phyloP scores from a whole-genome alignment of 192 early-diverging fungal genomes.

The Geranomyces michiganensis region DNA sequence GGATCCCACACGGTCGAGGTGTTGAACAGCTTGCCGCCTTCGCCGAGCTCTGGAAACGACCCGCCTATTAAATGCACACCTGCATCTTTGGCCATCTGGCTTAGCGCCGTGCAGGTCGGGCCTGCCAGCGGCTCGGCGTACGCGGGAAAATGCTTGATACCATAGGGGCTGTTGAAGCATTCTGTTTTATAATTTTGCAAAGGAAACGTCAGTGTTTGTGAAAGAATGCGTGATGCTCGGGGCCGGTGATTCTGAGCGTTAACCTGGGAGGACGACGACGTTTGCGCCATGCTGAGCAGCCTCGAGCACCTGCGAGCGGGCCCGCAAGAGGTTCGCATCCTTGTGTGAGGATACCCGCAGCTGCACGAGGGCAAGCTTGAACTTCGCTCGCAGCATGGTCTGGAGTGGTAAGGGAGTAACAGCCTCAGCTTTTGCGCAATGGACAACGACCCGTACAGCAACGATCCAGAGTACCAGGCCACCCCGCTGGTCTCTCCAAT shows the following conservation, averaged over 20 bases:
- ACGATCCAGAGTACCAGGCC: slow-evolving; percentile 39
- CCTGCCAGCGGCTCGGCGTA: slow-evolving; percentile 87
- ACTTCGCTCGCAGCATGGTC: slow-evolving; percentile 9
- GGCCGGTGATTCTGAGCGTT: background rate
- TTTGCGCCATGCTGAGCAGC: slow-evolving; percentile 82
- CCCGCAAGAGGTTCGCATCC: slow-evolving; percentile 74
- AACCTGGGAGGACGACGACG: slow-evolving; percentile 89
- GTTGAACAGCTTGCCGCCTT: slow-evolving; percentile 66
- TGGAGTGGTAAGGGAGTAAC: too few species aligned
- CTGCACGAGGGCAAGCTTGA: slow-evolving; percentile 63
- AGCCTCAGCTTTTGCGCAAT: too few species aligned
- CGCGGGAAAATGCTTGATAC: slow-evolving; percentile 84
- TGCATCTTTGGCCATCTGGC: slow-evolving; percentile 85
- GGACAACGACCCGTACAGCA: slow-evolving; percentile 18
- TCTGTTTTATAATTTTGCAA: slow-evolving; percentile 63
- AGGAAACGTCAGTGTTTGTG: background rate
- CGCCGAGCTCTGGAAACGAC: slow-evolving; percentile 80
- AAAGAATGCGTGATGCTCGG: background rate
- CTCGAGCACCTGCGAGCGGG: slow-evolving; percentile 78
- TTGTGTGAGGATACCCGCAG: slow-evolving; percentile 77
- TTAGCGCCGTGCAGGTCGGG: slow-evolving; percentile 71
- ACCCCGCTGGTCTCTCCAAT: slow-evolving; percentile 37
- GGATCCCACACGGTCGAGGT: slow-evolving; percentile 82
- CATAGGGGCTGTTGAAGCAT: slow-evolving; percentile 99
- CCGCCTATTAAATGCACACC: slow-evolving; percentile 79